Base-by-base conservation (phyloP, 2,329 filamentous ascomycete genomes). In the Microthyrium microscopicum region DNA sequence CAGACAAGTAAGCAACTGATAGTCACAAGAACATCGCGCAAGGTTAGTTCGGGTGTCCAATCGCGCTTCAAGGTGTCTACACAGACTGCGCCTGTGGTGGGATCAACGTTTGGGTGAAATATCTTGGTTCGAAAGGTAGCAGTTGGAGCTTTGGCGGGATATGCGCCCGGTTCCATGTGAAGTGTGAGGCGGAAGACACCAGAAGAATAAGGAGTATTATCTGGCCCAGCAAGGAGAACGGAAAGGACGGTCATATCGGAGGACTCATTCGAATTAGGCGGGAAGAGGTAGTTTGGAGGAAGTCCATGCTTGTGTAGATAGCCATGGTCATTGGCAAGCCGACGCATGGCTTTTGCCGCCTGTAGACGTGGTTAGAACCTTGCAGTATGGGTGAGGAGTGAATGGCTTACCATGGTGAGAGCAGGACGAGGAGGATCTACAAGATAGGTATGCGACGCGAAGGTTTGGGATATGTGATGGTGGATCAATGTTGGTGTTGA, bases 51-150 rank as follows among this genome's bases (percentile, higher is more conserved):
- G 11, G 59, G 53, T 37, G 67, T 62, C 71, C 71, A 76, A 43
- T 74, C 71, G 29, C 68, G 57, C 53, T 75, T 76, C 28, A 76
- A 46, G 2, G 71, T 75, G 52, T 75, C 71, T 3, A 76, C 67
- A 39, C 71, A 76, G 3, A 76, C 68, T 1, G 64, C 64, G 4
- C 71, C 71, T 0, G 65, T 68, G n/a, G 58, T 54, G 33, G 72
- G 67, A 40, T 75, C 70, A 31, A 76, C 66, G 43, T 76, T 76
- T 0, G 71, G 71, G 42, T 76, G 71, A 61, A 69, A 76, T 41
- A 75, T 67, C 5, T 62, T 58, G 3, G 70, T 75, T 34, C 60
- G 61, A 46, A 76, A 75, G 20, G 61, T 59, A 3, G 70, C 71
- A 26, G 69, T 74, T 0, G 65, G 65, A 12, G 64, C 62, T 13